Evolutionary conservation across 495 filamentous ascomycete genomes (phyloP).

Genomic region (Staphylotrichum tortipilum): DNA sequence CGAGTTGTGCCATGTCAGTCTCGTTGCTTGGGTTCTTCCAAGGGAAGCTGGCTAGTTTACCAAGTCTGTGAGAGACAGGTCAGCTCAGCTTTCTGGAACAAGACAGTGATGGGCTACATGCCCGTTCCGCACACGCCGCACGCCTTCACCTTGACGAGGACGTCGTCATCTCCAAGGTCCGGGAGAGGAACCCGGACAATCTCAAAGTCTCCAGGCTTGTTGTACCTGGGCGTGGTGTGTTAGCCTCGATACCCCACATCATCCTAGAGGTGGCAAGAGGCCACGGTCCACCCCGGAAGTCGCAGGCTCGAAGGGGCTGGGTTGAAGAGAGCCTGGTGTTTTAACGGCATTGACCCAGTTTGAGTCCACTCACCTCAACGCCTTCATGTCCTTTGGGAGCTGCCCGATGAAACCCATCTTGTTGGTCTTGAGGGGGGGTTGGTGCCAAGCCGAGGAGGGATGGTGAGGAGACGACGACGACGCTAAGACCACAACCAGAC

Average conservation of each 20-base stretch:
- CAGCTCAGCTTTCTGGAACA: too few species aligned
- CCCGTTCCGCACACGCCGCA: constrained; percentile 64
- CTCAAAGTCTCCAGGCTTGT: constrained; percentile 50
- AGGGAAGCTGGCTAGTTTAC: background rate
- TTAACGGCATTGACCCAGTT: too few species aligned
- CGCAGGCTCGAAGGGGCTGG: too few species aligned
- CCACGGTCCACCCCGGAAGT: too few species aligned
- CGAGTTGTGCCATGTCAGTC: background rate
- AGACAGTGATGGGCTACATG: constrained; percentile 4
- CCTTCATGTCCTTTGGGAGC: constrained; percentile 12
- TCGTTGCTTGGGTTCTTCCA: background rate
- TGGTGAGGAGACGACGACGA: background rate
- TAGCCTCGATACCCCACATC: too few species aligned
- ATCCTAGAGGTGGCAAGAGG: too few species aligned
- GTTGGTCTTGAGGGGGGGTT: constrained; percentile 1
- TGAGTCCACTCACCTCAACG: background rate
- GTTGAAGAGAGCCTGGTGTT: too few species aligned
- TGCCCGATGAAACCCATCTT: constrained; percentile 18
- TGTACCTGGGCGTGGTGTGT: constrained; percentile 40
- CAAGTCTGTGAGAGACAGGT: background rate
- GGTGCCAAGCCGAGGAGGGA: background rate
- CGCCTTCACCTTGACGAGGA: constrained; percentile 56
- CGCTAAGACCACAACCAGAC: too few species aligned
- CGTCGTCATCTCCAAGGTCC: constrained; percentile 49
- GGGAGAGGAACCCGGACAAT: constrained; percentile 55